A percentile compares a stretch with the other conserved stretches of the same genome.
These are phyloP conservation scores for Phytophthora ramorum DNA, from an alignment of 352 stramenopile genomes.

Conservation along the genomic window DNA sequence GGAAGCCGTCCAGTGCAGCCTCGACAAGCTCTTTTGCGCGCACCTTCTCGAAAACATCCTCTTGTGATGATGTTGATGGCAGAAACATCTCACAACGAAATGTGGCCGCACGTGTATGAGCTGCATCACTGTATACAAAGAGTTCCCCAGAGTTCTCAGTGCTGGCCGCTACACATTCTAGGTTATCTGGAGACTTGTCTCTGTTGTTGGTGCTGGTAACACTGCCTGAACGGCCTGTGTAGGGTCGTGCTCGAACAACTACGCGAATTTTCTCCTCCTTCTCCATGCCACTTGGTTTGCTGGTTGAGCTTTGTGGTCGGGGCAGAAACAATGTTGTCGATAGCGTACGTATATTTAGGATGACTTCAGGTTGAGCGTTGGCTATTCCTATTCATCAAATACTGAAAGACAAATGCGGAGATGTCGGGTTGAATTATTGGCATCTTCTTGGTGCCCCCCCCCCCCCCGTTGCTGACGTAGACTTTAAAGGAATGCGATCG, in stretches of 20 bases:
- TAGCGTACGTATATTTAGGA: conserved; percentile 2
- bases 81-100: conserved; percentile 78
- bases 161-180: conserved; percentile 44
- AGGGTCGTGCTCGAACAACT: conserved; percentile 64
- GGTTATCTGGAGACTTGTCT: not conserved
- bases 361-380: not conserved
- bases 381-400: not conserved
- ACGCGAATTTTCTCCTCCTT: conserved; percentile 77
- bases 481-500: no score
- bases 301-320: not conserved
- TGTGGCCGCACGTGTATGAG: conserved; percentile 42
- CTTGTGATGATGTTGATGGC: conserved; percentile 40
- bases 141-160: conserved; percentile 47
- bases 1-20: conserved; percentile 65
- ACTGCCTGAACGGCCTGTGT: conserved; percentile 2
- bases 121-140: conserved; percentile 52
- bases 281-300: conserved; percentile 33
- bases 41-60: conserved; percentile 65
- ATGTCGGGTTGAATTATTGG: not conserved
- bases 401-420: not conserved
- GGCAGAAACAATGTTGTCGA: not conserved
- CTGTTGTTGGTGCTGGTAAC: conserved; percentile 6
- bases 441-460: no score
- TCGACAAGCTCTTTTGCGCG: conserved; percentile 51
- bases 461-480: no score